These are phyloP conservation scores for Aspergillus sp. DNA, from an alignment of 2,329 filamentous ascomycete species.

Conservation along the genomic window DNA sequence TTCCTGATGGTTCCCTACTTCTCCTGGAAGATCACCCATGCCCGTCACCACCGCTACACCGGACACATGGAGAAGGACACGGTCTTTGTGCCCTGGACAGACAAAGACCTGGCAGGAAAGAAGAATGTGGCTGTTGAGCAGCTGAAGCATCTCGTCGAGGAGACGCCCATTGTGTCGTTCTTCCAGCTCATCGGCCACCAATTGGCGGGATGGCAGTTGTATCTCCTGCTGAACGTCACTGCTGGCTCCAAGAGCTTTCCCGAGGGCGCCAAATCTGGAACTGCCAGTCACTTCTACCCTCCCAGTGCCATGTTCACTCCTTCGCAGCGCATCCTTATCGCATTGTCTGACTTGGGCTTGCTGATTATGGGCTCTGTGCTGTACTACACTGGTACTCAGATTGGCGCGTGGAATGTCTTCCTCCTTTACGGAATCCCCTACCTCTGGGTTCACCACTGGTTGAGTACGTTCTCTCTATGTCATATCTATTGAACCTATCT, in stretches of 20 bases:
- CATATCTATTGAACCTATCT: background rate
- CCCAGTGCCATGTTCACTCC: slow-evolving; percentile 84
- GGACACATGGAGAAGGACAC: slow-evolving; percentile 97
- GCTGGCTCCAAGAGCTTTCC: slow-evolving; percentile 89
- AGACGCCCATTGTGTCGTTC: slow-evolving; percentile 82
- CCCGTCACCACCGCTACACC: slow-evolving; percentile 99
- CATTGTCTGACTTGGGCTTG: slow-evolving; percentile 80
- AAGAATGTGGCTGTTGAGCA: slow-evolving; percentile 74
- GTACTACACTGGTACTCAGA: slow-evolving; percentile 66
- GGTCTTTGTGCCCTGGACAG: slow-evolving; percentile 95
- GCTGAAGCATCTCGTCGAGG: slow-evolving; percentile 83
- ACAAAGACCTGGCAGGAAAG: slow-evolving; percentile 71
- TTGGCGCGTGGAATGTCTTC: slow-evolving; percentile 77
- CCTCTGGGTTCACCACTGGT: slow-evolving; percentile 98
- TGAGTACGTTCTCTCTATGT: slow-evolving; percentile 60
- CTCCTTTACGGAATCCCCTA: slow-evolving; percentile 97
- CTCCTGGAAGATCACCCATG: slow-evolving; percentile 98
- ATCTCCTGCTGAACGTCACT: slow-evolving; percentile 86
- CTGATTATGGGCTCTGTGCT: slow-evolving; percentile 59
- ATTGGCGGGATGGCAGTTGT: slow-evolving; percentile 87
- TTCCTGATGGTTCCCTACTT: slow-evolving; percentile 91
- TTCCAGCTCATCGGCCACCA: slow-evolving; percentile 75
- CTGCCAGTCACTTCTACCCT: slow-evolving; percentile 95
- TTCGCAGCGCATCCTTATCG: slow-evolving; percentile 82
- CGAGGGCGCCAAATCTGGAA: slow-evolving; percentile 74